Conservation (phyloP, 2,329 filamentous ascomycete genomes). For the Microdochium trichocladiopsis region DNA sequence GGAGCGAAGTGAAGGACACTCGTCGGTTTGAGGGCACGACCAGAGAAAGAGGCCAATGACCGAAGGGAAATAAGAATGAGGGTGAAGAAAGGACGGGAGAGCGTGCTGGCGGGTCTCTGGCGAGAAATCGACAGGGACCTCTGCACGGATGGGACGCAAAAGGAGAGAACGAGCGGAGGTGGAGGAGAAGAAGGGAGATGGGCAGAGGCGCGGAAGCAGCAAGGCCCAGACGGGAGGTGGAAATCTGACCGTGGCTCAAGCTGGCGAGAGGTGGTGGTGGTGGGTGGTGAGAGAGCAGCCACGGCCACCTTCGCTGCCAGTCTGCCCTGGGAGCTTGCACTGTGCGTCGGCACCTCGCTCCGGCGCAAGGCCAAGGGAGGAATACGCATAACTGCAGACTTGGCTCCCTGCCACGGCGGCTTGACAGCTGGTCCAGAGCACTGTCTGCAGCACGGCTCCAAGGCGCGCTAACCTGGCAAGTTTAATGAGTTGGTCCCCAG, state of each 20-base stretch:
- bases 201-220: background rate
- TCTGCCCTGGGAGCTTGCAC: background rate
- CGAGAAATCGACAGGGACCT: slow-evolving; percentile 8
- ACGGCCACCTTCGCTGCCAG: background rate
- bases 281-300: background rate
- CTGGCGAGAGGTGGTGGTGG: no score
- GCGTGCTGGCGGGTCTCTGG: slow-evolving; percentile 9
- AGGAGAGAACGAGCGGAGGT: slow-evolving; percentile 1
- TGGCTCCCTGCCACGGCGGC: no score
- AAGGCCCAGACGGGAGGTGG: background rate
- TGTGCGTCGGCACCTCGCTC: background rate
- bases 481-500: slow-evolving; percentile 29
- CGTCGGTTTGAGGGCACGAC: slow-evolving; percentile 12
- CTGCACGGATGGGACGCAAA: slow-evolving; percentile 4
- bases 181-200: background rate
- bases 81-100: slow-evolving; percentile 10
- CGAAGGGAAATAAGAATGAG: slow-evolving; percentile 7
- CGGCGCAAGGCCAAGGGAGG: no score
- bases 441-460: slow-evolving; percentile 17
- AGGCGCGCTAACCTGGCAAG: no score
- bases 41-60: slow-evolving; percentile 1
- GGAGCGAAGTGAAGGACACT: slow-evolving; percentile 24
- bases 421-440: background rate
- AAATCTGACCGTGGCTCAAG: background rate
- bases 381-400: no score